phyloP scores from a whole-genome alignment of 164 flowering plant species.

The Nelumbo lutea region DNA sequence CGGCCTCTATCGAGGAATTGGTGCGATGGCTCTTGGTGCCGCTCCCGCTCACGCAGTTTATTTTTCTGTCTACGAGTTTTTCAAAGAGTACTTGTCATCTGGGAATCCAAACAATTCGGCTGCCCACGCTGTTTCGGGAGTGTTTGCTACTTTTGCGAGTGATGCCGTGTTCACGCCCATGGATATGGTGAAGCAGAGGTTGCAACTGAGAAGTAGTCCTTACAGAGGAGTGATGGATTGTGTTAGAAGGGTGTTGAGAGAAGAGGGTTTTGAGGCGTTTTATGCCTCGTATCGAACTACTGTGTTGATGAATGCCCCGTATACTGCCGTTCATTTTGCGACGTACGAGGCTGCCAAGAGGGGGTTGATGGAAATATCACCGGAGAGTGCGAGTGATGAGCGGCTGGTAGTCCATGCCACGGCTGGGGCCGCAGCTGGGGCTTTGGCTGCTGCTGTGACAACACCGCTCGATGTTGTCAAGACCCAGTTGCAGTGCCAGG shows the following conservation, averaged over 20 bases:
- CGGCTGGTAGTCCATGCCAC: slow-evolving; percentile 58
- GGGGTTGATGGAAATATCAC: slow-evolving; percentile 39
- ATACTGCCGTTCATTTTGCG: slow-evolving; percentile 62
- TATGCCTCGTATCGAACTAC: slow-evolving; percentile 71
- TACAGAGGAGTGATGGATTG: slow-evolving; percentile 54
- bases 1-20: slow-evolving; percentile 59
- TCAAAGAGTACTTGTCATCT: slow-evolving; percentile 31
- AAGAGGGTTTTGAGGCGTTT: slow-evolving; percentile 56
- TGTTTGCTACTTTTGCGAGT: slow-evolving; percentile 55
- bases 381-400: slow-evolving; percentile 47
- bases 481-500: slow-evolving; percentile 80
- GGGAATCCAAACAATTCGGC: slow-evolving; percentile 32
- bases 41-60: slow-evolving; percentile 80
- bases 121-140: slow-evolving; percentile 59
- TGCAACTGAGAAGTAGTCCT: slow-evolving; percentile 54
- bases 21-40: slow-evolving; percentile 70
- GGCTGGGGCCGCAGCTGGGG: slow-evolving; percentile 71
- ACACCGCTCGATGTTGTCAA: slow-evolving; percentile 78
- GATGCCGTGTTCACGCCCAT: slow-evolving; percentile 70
- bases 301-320: slow-evolving; percentile 69
- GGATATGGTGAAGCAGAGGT: slow-evolving; percentile 75
- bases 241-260: slow-evolving; percentile 37
- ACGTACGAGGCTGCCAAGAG: slow-evolving; percentile 62
- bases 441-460: slow-evolving; percentile 56
- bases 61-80: slow-evolving; percentile 58